Evolutionary conservation across 2,329 filamentous ascomycete genomes (phyloP).

Genomic region (Venturia asperata): DNA sequence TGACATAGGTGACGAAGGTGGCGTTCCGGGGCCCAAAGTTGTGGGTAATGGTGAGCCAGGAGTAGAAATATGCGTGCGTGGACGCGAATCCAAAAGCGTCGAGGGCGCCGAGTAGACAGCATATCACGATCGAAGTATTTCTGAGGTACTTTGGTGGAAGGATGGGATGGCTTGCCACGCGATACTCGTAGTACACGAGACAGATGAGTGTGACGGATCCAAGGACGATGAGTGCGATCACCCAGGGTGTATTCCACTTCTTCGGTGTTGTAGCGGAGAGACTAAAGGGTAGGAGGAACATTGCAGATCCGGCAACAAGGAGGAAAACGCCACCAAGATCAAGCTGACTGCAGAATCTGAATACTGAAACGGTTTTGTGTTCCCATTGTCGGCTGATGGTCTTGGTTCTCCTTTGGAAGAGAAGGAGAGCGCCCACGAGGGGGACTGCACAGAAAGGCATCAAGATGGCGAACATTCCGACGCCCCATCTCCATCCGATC

Average conservation of each 20-base stretch:
- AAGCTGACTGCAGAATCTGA: conserved; percentile 35
- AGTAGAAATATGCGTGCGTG: conserved; percentile 44
- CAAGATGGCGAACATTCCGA: conserved; percentile 39
- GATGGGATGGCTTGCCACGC: conserved; percentile 39
- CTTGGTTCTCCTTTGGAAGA: conserved; percentile 32
- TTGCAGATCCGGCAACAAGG: conserved; percentile 42
- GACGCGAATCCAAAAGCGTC: conserved; percentile 40
- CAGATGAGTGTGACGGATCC: neutral
- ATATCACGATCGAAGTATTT: conserved; percentile 35
- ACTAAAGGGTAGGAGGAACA: conserved; percentile 44
- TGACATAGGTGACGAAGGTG: conserved; percentile 34
- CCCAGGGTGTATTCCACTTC: conserved; percentile 41
- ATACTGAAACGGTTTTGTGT: conserved; percentile 25
- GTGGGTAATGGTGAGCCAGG: conserved; percentile 41
- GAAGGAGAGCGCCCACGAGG: conserved; percentile 34
- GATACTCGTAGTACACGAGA: conserved; percentile 45
- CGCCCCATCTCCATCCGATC: conserved; percentile 42
- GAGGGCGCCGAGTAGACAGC: conserved; percentile 36
- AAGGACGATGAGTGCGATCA: conserved; percentile 36
- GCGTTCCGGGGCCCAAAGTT: conserved; percentile 36
- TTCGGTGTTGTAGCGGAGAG: conserved; percentile 37
- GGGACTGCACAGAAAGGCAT: conserved; percentile 34
- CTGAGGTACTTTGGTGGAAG: conserved; percentile 42
- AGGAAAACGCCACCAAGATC: conserved; percentile 41
- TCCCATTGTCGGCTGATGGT: conserved; percentile 27